These are phyloP conservation scores for Boletus reticuloceps DNA, from an alignment of 768 basidiomycete genomes.

Conservation along the genomic window DNA sequence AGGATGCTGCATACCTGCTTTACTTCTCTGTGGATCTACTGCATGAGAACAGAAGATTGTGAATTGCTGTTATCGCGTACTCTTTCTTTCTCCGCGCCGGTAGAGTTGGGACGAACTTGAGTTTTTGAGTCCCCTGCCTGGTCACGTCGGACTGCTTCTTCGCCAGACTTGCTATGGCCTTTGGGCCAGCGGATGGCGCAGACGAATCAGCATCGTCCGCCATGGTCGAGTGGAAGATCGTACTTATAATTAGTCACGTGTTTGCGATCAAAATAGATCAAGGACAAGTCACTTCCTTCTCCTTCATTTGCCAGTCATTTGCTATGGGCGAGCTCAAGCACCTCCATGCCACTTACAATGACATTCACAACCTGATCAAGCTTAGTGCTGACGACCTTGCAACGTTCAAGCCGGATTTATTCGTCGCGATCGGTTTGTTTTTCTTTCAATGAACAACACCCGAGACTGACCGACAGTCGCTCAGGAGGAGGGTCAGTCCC, in stretches of 20 bases:
- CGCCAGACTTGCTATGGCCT: slow-evolving; percentile 74
- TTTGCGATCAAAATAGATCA: neutral
- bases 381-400: slow-evolving; percentile 65
- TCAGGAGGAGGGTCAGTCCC: slow-evolving; percentile 77
- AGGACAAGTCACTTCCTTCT: neutral
- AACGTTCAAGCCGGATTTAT: slow-evolving; percentile 81
- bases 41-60: slow-evolving; percentile 8
- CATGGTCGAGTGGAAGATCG: slow-evolving; percentile 9
- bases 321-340: slow-evolving; percentile 51
- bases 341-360: slow-evolving; percentile 80
- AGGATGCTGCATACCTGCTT: slow-evolving; percentile 51
- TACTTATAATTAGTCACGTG: slow-evolving; percentile 18
- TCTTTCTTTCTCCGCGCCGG: slow-evolving; percentile 78
- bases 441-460: neutral
- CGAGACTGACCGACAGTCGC: slow-evolving; percentile 1
- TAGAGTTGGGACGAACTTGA: slow-evolving; percentile 79
- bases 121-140: slow-evolving; percentile 68
- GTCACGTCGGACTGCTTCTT: slow-evolving; percentile 72
- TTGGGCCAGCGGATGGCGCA: slow-evolving; percentile 35
- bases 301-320: slow-evolving; percentile 11
- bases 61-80: slow-evolving; percentile 43
- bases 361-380: slow-evolving; percentile 87
- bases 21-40: slow-evolving; percentile 47
- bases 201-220: slow-evolving; percentile 18
- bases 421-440: slow-evolving; percentile 75